Percentiles rank a stretch among this genome's conserved stretches.
These are phyloP conservation scores for Ziziphus jujuba DNA, from an alignment of 306 rosid species.

Conservation along the genomic window DNA sequence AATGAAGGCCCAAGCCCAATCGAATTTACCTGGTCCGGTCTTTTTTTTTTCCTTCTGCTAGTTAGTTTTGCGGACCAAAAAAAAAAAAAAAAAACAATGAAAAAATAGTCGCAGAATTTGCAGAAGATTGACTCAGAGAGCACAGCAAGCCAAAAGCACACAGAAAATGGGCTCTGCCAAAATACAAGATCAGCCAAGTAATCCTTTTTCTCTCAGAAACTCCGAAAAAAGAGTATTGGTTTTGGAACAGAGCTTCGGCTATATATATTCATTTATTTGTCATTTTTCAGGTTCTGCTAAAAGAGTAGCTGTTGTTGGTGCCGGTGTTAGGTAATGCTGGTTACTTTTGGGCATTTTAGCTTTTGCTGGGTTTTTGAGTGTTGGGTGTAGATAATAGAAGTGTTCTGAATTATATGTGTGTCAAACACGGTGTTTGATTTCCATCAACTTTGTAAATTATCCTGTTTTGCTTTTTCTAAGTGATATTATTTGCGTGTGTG, in stretches of 20 bases:
- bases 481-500: not conserved
- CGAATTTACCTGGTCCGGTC: too few species aligned
- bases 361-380: not conserved
- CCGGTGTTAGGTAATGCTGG: slow-evolving; percentile 74
- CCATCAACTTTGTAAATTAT: too few species aligned
- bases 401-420: not conserved
- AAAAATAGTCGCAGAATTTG: not conserved
- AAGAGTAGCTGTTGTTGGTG: slow-evolving; percentile 89
- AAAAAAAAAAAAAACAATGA: not conserved
- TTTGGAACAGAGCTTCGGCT: too few species aligned
- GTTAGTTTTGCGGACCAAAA: too few species aligned
- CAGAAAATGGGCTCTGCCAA: slow-evolving; percentile 50
- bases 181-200: slow-evolving; percentile 41
- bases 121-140: not conserved
- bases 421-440: too few species aligned
- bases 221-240: not conserved
- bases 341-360: not conserved
- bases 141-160: slow-evolving; percentile 14
- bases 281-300: slow-evolving; percentile 65
- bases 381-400: not conserved
- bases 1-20: too few species aligned
- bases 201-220: slow-evolving; percentile 12
- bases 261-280: too few species aligned
- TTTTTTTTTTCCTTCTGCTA: too few species aligned
- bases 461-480: not conserved